phyloP scores from a whole-genome alignment of 2,329 filamentous ascomycete genomes.

The Xylaria sp. region DNA sequence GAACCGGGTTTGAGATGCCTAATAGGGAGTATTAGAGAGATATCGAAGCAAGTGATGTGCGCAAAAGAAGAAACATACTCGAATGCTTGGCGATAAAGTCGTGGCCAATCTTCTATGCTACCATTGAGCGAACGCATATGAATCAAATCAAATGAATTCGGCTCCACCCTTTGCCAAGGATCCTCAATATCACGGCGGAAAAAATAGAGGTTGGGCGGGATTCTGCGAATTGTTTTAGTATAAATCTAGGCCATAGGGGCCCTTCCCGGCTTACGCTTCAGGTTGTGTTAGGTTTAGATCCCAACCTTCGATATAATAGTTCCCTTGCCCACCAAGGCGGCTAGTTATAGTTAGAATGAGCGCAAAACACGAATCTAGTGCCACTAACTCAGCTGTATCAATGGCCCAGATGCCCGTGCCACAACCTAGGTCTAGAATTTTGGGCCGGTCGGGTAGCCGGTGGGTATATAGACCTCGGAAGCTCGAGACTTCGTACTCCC shows the following conservation, averaged over 20 bases:
- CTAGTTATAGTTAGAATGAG: conserved; percentile 37
- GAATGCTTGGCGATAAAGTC: conserved; percentile 77
- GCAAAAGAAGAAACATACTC: conserved; percentile 59
- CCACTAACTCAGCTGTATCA: conserved; percentile 79
- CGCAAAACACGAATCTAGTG: neutral
- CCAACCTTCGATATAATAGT: conserved; percentile 51
- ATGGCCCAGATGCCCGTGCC: conserved; percentile 94
- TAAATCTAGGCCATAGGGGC: neutral
- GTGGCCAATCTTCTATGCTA: conserved; percentile 79
- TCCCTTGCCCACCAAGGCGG: conserved; percentile 40
- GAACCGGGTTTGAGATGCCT: conserved; percentile 81
- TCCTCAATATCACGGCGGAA: conserved; percentile 81
- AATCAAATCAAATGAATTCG: conserved; percentile 79
- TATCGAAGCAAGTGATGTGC: neutral
- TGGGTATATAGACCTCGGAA: conserved; percentile 51
- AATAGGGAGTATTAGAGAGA: conserved; percentile 28
- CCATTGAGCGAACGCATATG: conserved; percentile 84
- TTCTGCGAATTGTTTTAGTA: conserved; percentile 60
- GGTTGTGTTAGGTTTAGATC: conserved; percentile 54
- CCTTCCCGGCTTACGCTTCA: conserved; percentile 47
- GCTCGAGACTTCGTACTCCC: conserved; percentile 54
- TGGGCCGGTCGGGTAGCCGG: conserved; percentile 50
- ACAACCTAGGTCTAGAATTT: conserved; percentile 77
- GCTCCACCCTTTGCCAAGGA: conserved; percentile 68
- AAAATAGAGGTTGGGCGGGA: conserved; percentile 76